Base-by-base conservation (phyloP, 2,329 filamentous ascomycete species). In the Colletotrichum sp. region DNA sequence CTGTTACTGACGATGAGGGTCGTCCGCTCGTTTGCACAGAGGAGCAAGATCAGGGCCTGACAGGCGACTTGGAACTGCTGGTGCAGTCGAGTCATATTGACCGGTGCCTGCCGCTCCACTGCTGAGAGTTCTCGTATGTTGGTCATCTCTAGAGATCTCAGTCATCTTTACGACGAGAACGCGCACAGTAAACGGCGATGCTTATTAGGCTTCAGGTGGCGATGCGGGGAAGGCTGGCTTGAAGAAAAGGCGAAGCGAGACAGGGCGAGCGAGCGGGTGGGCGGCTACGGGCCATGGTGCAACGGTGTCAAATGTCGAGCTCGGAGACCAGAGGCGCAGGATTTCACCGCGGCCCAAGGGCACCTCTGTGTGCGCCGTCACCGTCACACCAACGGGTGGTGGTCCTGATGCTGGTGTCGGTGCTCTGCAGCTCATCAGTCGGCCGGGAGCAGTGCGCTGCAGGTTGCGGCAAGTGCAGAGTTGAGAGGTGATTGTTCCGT, bases 261-360 rank as follows among this genome's bases (percentile, higher is more conserved):
- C 32, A 28, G 24, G 59, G 69, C 44, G 8, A 39, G 60, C 28
- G 7, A 34, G n/a, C n/a, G 18, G 10, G 12, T 21, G 16, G 28
- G 18, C 24, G 6, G 69, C n/a, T 57, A 57, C 28, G 30, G 57
- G 57, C 55, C 55, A 55, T 18, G 34, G 32, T 60, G 57, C 34
- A 69, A 76, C 69, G 57, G 39, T 55, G 70, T 65, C 63, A 68
- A 30, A 36, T 64, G 63, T 64, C 64, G 55, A 72, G 36, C 68
- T 66, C 60, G 62, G 62, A 32, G 69, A 24, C n/a, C 21, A 15
- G 15, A 24, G 39, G 13, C 28, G 44, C 60, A 71, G 32, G n/a
- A 34, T 21, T 44, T 55, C 24, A 24, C 39, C 66, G 60, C 34
- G 55, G 55, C 57, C 21, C 63, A 39, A 39, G 64, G 39, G 52